Evolutionary conservation across 768 basidiomycete genomes (phyloP).

Genomic region (Candolleomyces aberdarensis): DNA sequence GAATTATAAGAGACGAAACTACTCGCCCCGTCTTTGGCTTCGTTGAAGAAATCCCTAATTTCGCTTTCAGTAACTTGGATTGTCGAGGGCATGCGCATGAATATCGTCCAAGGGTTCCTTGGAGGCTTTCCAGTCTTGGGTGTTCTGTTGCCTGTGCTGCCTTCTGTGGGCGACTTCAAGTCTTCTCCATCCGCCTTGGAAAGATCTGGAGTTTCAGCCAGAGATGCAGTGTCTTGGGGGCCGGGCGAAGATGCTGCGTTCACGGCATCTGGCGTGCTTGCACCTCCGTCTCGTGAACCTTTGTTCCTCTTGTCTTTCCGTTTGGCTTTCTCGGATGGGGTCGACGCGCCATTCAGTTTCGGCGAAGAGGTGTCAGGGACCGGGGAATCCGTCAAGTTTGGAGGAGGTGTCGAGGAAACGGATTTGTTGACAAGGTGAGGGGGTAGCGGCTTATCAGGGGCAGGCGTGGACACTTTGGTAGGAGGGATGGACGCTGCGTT

Average conservation of each 20-base stretch:
- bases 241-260: conserved; percentile 28
- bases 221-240: conserved; percentile 19
- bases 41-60: conserved; percentile 73
- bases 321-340: conserved; percentile 49
- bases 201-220: conserved; percentile 22
- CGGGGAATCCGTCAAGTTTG: conserved; percentile 31
- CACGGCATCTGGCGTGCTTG: conserved; percentile 28
- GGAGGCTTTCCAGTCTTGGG: conserved; percentile 63
- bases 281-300: conserved; percentile 14
- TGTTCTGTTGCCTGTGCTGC: conserved; percentile 61
- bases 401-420: conserved; percentile 35
- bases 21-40: conserved; percentile 59
- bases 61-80: conserved; percentile 56
- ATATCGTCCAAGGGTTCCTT: conserved; percentile 82
- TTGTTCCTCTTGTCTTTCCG: conserved; percentile 56
- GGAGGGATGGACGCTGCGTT: conserved; percentile 33
- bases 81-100: conserved; percentile 60
- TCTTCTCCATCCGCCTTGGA: conserved; percentile 27
- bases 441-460: conserved; percentile 26
- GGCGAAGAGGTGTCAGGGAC: conserved; percentile 28
- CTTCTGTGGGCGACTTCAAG: conserved; percentile 55
- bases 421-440: conserved; percentile 32
- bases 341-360: conserved; percentile 37
- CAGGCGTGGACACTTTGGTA: conserved; percentile 36
- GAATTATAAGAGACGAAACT: conserved; percentile 22